Evolutionary conservation across 2,329 filamentous ascomycete species (phyloP), one percentile per base, ranked within the genome.

Genomic region (Akanthomyces lecanii): DNA sequence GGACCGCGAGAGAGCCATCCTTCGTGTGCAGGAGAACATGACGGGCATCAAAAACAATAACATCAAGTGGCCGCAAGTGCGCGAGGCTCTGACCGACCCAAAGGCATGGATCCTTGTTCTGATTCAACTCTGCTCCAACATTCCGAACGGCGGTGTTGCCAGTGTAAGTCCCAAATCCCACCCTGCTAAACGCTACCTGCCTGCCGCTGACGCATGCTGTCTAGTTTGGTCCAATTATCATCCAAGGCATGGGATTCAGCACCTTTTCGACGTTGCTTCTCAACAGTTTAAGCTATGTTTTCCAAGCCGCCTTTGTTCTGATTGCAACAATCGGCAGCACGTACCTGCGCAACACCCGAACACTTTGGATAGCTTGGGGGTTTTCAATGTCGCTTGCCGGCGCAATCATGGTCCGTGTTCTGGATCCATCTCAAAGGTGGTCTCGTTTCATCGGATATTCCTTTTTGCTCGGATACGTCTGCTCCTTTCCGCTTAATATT

Each of bases 391-490:
- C 65, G 28, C 50, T 71, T 14, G 59, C 63, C 4, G 71, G 71
- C 36, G 63, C 67, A 12, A 63, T 66, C 16, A 66, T 72, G 59
- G 67, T 72, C 21, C 70, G 70, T 2, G 64, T 69, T 33, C 14
- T 69, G 0, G 64, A 67, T 2, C 44, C 52, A n/a, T 8, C 38
- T 4, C 44, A 57, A 16, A 47, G n/a, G 6, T 62, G 61, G 67
- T 65, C 66, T 12, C 70, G 71, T 1, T 71, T 69, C 38, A 65
- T 66, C n/a, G 72, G 70, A 14, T 67, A 68, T 50, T 69, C 70
- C 18, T 52, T 89, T 85, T 77, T 87, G 80, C 82, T 83, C 80
- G 8, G 83, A 79, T 2, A 79, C 82, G 68, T 83, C 78, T 68
- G 65, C 42, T 68, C 67, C 44, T 69, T 72, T 50, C 69, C 72